Base-by-base conservation (phyloP, 805 yeast species). In the Wickerhamomyces chambardii region DNA sequence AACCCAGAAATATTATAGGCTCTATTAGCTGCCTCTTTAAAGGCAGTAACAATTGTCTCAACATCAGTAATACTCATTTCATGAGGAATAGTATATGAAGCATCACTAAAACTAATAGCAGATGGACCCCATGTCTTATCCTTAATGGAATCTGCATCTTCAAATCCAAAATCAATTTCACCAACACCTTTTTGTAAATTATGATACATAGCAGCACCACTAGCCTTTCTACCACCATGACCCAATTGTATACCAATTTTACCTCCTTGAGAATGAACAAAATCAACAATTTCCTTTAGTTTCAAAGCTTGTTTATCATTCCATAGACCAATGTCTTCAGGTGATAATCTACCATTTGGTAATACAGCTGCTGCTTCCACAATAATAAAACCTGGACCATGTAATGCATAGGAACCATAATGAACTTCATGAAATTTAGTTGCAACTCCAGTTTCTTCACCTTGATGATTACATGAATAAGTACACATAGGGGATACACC, bases 401-500 rank as follows among this genome's bases (percentile, higher is more conserved):
- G 53, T 12, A 57, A 34, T 0, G 74, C 66, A 34, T 66, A 55
- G 0, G 64, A 48, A 4, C 74, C 74, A 42, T 74, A 69, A 43
- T 74, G 77, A 7, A 62, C 58, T 15, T 61, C 40, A 42, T 74
- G 78, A 55, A 62, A 73, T 15, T 58, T 65, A 0, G 69, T 73
- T 0, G 64, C 59, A 14, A 52, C 48, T 2, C 66, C 66, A 32
- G 70, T 53, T 3, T 49, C 43, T 2, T 36, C 31, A 15, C 53
- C 53, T 4, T 29, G 19, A 17, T 27, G 34, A 4, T 43, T 38
- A 3, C 70, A 63, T 6, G 76, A 64, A 48, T 72, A 73, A 33
- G 59, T 66, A 47, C 77, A 68, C 76, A 73, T 70, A 31, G 78
- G 78, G 1, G 78, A 63, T 16, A 74, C 73, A 33, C 75, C 75